Percentiles rank a stretch among this genome's conserved stretches.
Evolutionary conservation across 2,329 filamentous ascomycete genomes (phyloP).

Genomic region (Penicillium sp.): DNA sequence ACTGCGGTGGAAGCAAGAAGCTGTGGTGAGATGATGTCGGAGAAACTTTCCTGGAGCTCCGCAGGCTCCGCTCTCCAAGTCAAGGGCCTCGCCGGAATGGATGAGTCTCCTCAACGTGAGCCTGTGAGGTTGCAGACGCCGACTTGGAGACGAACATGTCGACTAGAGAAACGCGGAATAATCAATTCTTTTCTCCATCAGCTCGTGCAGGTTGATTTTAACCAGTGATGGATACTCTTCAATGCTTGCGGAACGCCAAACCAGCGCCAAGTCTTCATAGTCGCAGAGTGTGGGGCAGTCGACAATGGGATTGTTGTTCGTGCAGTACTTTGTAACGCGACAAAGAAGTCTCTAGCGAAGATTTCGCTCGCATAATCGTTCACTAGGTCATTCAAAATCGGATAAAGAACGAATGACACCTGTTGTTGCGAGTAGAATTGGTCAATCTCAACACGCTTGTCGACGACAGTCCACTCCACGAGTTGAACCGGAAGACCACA

Average conservation of each 20-base stretch:
- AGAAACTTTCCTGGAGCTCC: slow-evolving; percentile 27
- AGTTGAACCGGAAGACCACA: no score
- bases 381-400: no score
- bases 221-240: neutral
- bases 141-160: no score
- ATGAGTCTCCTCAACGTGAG: neutral
- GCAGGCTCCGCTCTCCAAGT: slow-evolving; percentile 17
- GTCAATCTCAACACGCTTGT: no score
- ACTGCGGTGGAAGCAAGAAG: slow-evolving; percentile 6
- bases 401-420: no score
- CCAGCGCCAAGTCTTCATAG: neutral
- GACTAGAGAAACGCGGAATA: neutral
- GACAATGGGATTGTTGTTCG: neutral
- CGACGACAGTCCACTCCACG: no score
- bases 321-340: neutral
- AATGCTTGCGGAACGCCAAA: neutral
- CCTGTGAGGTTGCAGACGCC: neutral
- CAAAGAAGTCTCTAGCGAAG: neutral
- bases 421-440: no score
- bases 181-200: no score
- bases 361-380: no score
- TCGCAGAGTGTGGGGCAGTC: neutral
- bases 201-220: neutral
- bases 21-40: slow-evolving; percentile 13
- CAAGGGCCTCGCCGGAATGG: slow-evolving; percentile 6